These are phyloP conservation scores for Effrenium voratum DNA, from an alignment of 73 alveolate species.

Conservation along the genomic window DNA sequence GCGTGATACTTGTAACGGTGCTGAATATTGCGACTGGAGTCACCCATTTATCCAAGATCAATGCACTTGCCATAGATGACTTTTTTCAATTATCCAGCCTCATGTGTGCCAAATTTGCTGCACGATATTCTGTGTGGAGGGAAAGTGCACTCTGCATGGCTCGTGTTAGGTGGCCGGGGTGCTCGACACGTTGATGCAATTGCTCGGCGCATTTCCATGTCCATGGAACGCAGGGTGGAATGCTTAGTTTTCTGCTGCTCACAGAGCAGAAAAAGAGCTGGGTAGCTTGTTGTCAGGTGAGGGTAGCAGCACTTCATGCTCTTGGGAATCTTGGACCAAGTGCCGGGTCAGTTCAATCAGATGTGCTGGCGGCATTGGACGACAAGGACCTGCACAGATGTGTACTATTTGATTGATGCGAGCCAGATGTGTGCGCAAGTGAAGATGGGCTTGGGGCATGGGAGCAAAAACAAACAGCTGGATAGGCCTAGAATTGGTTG, in stretches of 20 bases:
- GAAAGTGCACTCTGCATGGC: background rate
- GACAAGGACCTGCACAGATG: background rate
- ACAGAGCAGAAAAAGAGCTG: background rate
- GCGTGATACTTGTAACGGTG: background rate
- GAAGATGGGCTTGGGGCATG: background rate
- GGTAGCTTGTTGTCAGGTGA: background rate
- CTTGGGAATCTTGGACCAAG: constrained; percentile 25
- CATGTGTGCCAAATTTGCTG: background rate
- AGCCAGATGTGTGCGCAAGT: background rate
- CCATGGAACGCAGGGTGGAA: background rate
- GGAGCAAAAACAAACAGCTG: background rate
- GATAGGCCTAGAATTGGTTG: background rate
- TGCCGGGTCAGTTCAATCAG: constrained; percentile 7
- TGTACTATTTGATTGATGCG: background rate
- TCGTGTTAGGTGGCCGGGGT: constrained; percentile 21
- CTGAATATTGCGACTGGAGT: background rate
- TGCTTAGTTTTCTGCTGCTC: background rate
- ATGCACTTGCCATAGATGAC: background rate
- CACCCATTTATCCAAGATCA: background rate
- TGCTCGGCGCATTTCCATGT: background rate
- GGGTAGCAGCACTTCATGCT: constrained; percentile 24
- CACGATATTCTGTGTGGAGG: background rate
- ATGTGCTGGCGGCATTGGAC: background rate
- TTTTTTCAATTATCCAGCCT: background rate
- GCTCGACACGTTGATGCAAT: background rate